Percentiles rank a stretch among this genome's conserved stretches.
These are phyloP conservation scores for Corrigiola litoralis DNA, from an alignment of 179 eudicot species.

Conservation along the genomic window DNA sequence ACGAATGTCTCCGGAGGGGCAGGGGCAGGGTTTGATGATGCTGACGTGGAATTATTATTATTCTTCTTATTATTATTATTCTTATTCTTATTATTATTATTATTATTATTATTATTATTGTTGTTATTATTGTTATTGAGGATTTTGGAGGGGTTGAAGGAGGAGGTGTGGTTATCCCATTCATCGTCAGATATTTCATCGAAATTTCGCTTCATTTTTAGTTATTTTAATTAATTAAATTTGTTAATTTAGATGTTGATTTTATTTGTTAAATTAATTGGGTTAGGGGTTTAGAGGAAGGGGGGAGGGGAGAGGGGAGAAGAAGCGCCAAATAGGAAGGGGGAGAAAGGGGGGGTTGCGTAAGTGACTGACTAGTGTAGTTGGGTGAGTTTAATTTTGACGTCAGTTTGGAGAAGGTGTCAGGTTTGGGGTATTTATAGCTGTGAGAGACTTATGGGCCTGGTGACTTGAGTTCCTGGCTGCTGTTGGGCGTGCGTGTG, in stretches of 20 bases:
- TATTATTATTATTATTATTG: too few species aligned
- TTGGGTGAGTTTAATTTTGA: too few species aligned
- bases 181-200: slow-evolving; percentile 80
- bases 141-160: slow-evolving; percentile 68
- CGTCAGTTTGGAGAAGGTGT: too few species aligned
- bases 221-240: too few species aligned
- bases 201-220: slow-evolving; percentile 47
- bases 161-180: slow-evolving; percentile 58
- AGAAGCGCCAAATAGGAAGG: slow-evolving; percentile 18
- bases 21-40: slow-evolving; percentile 15
- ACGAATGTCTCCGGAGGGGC: slow-evolving; percentile 52
- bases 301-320: background rate
- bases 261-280: background rate
- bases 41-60: background rate
- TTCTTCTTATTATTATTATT: too few species aligned
- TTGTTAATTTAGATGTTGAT: background rate
- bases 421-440: too few species aligned
- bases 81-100: too few species aligned
- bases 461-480: too few species aligned
- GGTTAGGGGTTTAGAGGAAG: background rate
- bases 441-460: too few species aligned
- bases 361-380: background rate
- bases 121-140: slow-evolving; percentile 17
- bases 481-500: too few species aligned
- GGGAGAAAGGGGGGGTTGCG: background rate